Evolutionary conservation across 2,329 filamentous ascomycete species (phyloP).

Genomic region (Monosporascus cannonballus): DNA sequence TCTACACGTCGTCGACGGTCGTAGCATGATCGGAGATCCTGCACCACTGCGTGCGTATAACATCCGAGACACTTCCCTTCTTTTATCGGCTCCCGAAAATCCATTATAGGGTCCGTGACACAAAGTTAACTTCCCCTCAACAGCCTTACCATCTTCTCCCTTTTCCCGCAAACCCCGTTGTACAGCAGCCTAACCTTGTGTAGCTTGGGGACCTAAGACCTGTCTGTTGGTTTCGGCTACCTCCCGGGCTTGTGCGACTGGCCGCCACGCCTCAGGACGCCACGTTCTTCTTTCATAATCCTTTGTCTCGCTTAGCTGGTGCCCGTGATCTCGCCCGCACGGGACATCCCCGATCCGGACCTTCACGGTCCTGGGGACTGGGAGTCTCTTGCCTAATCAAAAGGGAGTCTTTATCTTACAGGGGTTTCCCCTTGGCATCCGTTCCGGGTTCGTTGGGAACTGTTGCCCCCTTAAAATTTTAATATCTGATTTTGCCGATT

Average conservation of each 20-base stretch:
- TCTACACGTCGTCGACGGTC: not conserved
- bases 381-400: not conserved
- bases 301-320: not conserved
- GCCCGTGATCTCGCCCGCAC: not conserved
- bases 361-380: not conserved
- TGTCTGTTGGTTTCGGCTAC: not conserved
- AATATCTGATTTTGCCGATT: too few relatives aligned
- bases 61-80: not conserved
- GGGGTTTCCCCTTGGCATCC: too few relatives aligned
- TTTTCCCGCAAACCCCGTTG: not conserved
- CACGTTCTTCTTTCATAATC: not conserved
- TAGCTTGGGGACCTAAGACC: not conserved
- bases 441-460: too few relatives aligned
- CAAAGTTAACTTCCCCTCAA: not conserved
- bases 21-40: not conserved
- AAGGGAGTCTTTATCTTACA: too few relatives aligned
- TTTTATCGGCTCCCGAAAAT: not conserved
- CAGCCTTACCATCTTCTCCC: not conserved
- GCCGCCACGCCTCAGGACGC: not conserved
- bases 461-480: too few relatives aligned
- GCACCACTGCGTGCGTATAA: not conserved
- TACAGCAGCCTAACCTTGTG: not conserved
- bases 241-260: not conserved
- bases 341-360: not conserved
- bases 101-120: not conserved